A percentile compares a stretch with the other conserved stretches of the same genome.
phyloP scores from a whole-genome alignment of 2,329 filamentous ascomycete species.

The Diaporthe ilicicola region DNA sequence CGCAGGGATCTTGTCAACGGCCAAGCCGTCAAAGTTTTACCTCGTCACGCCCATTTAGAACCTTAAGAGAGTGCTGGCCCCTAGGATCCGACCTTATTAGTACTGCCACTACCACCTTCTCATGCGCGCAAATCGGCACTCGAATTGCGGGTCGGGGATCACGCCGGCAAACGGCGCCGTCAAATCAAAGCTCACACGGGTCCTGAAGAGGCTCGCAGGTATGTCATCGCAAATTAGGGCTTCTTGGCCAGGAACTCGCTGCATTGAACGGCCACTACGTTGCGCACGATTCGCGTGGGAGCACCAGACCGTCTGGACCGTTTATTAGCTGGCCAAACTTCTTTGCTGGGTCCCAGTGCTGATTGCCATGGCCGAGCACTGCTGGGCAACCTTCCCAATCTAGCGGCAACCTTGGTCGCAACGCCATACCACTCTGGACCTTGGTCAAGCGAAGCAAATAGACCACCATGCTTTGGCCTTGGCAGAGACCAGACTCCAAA shows the following conservation, averaged over 20 bases:
- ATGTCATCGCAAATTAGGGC: conserved; percentile 7
- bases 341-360: background rate
- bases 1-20: conserved; percentile 17
- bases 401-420: background rate
- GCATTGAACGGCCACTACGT: conserved; percentile 4
- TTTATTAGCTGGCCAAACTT: background rate
- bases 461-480: background rate
- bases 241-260: conserved; percentile 10
- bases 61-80: background rate
- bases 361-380: background rate
- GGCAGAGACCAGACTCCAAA: background rate
- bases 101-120: background rate
- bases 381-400: background rate
- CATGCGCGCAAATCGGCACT: conserved; percentile 1
- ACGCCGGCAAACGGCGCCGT: background rate
- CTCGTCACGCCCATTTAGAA: conserved; percentile 10
- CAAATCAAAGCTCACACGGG: conserved; percentile 5
- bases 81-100: background rate
- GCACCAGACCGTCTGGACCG: background rate
- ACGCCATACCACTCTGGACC: background rate
- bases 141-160: background rate
- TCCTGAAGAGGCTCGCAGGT: background rate
- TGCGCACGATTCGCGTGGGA: background rate
- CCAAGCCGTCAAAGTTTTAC: conserved; percentile 8
- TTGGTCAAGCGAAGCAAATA: background rate